Evolutionary conservation across 129 eudicot species (phyloP), one percentile per base, ranked within the genome.

Genomic region (Gnaphalium uliginosum): DNA sequence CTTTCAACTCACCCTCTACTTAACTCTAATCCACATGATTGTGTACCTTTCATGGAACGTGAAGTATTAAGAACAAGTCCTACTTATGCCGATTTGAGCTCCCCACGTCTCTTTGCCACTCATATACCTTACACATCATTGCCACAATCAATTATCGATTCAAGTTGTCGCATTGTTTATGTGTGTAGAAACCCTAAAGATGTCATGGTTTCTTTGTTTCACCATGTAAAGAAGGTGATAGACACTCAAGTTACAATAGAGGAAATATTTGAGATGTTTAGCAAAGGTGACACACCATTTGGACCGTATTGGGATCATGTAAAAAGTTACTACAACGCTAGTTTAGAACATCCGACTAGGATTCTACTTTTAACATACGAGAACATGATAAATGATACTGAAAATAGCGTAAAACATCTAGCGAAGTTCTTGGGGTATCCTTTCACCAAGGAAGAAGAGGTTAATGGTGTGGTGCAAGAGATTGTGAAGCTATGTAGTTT

Each of bases 41-140:
- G 50, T 30, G 14, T 65, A 10, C 69, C 69, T 18, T 65, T 32
- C 50, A 32, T 65, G 6, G 69, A 65, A 19, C 2, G 3, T 3
- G 69, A 65, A 32, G 1, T 65, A 14, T 6, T 65, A 2, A 30
- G n/a, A 29, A 65, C 14, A 5, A 30, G 39, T 0, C 50, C 69
- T 32, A 65, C 26, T 30, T 65, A 65, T 64, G 69, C 15, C 18
- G 48, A 65, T 65, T 21, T 19, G 32, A 41, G 18, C 7, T 32
- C 21, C 4, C 46, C 69, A 30, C 50, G 69, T 32, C 69, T 65
- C 50, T 65, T 65, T 65, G 69, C 50, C 32, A 65, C 69, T 21
- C 69, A 30, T 65, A 65, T 32, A 4, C 69, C 69, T 1, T 65
- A 65, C 14, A 32, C 69, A 17, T 65, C 13, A n/a, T 30, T 65